Conservation (phyloP, 2,329 filamentous ascomycete genomes). For the Apiospora rasikravindrae region DNA sequence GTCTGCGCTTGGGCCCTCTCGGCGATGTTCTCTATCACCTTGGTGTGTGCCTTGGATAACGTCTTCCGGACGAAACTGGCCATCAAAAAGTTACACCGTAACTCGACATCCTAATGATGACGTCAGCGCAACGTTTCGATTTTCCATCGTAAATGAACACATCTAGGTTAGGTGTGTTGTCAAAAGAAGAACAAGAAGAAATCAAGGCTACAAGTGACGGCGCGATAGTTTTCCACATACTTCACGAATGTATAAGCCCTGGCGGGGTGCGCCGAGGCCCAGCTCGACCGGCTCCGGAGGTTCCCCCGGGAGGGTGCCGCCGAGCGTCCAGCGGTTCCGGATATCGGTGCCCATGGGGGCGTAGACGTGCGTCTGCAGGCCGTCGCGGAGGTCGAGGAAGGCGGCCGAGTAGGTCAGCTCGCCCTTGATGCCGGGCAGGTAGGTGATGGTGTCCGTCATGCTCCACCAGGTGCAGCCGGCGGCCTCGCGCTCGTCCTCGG, state of each 20-base stretch:
- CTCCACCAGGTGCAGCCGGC: conserved; percentile 72
- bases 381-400: conserved; percentile 75
- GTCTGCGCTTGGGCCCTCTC: conserved; percentile 49
- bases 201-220: background rate
- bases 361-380: conserved; percentile 82
- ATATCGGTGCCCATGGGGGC: conserved; percentile 83
- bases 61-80: conserved; percentile 81
- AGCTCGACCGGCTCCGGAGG: conserved; percentile 68
- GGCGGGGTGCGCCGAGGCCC: conserved; percentile 66
- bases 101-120: conserved; percentile 67
- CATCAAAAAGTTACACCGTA: conserved; percentile 80
- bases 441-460: conserved; percentile 77
- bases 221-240: conserved; percentile 10
- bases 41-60: conserved; percentile 74
- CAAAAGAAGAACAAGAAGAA: background rate
- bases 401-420: conserved; percentile 80
- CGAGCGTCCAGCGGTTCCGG: conserved; percentile 77
- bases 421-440: conserved; percentile 71
- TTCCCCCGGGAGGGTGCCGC: conserved; percentile 74
- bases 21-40: conserved; percentile 69
- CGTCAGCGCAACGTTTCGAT: background rate
- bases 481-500: conserved; percentile 68
- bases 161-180: background rate
- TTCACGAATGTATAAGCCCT: conserved; percentile 81
- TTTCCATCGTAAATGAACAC: background rate